These are phyloP conservation scores for Coccinonectria pachysandricola DNA, from an alignment of 2,329 filamentous ascomycete genomes.

Conservation along the genomic window DNA sequence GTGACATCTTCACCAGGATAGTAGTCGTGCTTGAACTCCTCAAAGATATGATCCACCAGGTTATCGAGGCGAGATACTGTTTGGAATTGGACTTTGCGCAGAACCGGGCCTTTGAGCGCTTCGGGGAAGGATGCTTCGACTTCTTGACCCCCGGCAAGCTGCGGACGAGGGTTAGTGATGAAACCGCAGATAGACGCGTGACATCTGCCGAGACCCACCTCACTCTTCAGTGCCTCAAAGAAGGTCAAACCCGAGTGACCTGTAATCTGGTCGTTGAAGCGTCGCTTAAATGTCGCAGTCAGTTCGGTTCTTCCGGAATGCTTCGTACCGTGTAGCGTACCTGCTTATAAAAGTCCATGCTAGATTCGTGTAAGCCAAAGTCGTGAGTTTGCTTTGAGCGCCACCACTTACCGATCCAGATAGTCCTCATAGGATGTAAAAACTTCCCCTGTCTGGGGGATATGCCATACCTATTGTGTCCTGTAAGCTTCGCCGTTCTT, in stretches of 20 bases:
- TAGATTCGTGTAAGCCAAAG: constrained; percentile 25
- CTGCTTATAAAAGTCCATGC: constrained; percentile 90
- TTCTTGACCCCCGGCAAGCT: constrained; percentile 73
- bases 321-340: constrained; percentile 34
- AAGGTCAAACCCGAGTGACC: constrained; percentile 86
- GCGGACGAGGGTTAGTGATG: constrained; percentile 9
- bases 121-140: constrained; percentile 90
- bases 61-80: constrained; percentile 84
- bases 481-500: constrained; percentile 7
- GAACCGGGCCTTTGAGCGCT: constrained; percentile 77
- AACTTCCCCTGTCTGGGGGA: constrained; percentile 79
- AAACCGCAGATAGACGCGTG: neutral
- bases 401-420: constrained; percentile 57
- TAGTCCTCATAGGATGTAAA: constrained; percentile 86
- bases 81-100: constrained; percentile 86
- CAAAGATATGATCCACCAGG: constrained; percentile 55
- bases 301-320: constrained; percentile 6
- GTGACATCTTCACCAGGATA: constrained; percentile 81
- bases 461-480: constrained; percentile 69
- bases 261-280: constrained; percentile 93
- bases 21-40: constrained; percentile 80
- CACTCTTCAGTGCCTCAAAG: constrained; percentile 84
- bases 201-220: constrained; percentile 47
- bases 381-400: constrained; percentile 1
- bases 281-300: constrained; percentile 42